Base-by-base conservation (phyloP, 2,329 filamentous ascomycete species). In the Domatiomyces globalis region DNA sequence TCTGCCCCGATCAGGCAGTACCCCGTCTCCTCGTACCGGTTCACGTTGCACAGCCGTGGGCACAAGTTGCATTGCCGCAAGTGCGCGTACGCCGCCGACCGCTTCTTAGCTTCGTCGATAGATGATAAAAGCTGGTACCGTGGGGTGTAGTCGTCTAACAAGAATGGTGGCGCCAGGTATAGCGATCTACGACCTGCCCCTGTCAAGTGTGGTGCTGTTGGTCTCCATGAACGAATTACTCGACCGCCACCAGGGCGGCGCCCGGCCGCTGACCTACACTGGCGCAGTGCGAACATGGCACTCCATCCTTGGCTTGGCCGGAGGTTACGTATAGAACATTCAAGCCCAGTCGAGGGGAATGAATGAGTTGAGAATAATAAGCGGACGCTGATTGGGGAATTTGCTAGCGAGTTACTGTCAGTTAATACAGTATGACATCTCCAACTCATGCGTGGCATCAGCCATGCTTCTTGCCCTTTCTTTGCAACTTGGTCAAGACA, bases 1-100 rank as follows among this genome's bases (percentile, higher is more conserved):
- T 83, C 76, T 1, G 75, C 74, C 12, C 85, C 85, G 58, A 92
- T 84, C 53, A 92, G 71, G 63, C 86, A 94, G 62, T 84, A 76
- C 12, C 86, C 87, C 1, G 84, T 86, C 58, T 75, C 83, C 66
- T 89, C 79, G 61, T 81, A 87, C n/a, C 86, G 79, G 65, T 94
- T 88, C 33, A 90, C 84, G 49, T 81, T 80, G 65, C 87, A 92
- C 45, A 79, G 70, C 10, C 85, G 75, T 1, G 87, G 86, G 60
- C 86, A 94, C 6, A 94, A 73, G 61, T 92, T 94, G 69, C 85
- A 94, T 51, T 87, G 80, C 10, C 76, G 71, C 25, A 94, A 71
- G 63, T 94, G 85, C 1, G 80, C 79, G 61, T 89, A 87, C 1
- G 86, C 85, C 18, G 71, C 69, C 1, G 81, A 83, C 9, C 84